phyloP scores from a whole-genome alignment of 2,329 filamentous ascomycete genomes.

The Botryotinia calthae region DNA sequence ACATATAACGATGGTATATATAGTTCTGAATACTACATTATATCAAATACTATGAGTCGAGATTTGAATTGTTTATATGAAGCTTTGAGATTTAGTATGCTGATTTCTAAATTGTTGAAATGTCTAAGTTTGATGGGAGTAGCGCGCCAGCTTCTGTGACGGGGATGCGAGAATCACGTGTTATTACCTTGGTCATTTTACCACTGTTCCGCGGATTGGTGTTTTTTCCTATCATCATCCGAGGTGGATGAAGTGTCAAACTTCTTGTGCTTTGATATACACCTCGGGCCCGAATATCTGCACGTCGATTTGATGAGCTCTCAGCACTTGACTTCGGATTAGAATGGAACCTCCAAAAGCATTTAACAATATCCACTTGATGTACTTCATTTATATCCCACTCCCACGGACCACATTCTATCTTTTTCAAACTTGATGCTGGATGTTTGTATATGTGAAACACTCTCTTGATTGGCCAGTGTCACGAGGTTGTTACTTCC shows the following conservation, averaged over 20 bases:
- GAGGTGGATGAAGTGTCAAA: too few species aligned
- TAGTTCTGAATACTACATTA: background rate
- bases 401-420: background rate
- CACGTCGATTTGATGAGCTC: too few species aligned
- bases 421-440: background rate
- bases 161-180: background rate
- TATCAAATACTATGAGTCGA: background rate
- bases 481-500: background rate
- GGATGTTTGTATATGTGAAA: constrained; percentile 2
- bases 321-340: too few species aligned
- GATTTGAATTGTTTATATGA: background rate
- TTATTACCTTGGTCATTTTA: background rate
- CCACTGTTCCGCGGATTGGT: too few species aligned
- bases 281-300: too few species aligned
- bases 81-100: background rate
- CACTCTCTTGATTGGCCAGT: constrained; percentile 11
- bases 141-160: background rate
- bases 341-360: background rate
- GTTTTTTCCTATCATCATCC: too few species aligned
- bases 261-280: too few species aligned
- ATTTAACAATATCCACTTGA: background rate
- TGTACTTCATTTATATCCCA: constrained; percentile 8
- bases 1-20: background rate
- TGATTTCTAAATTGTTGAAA: background rate
- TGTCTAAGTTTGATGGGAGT: background rate